A percentile compares a stretch with the other conserved stretches of the same genome.
phyloP scores from a whole-genome alignment of 2,329 filamentous ascomycete species.

The Aureobasidium sp. region DNA sequence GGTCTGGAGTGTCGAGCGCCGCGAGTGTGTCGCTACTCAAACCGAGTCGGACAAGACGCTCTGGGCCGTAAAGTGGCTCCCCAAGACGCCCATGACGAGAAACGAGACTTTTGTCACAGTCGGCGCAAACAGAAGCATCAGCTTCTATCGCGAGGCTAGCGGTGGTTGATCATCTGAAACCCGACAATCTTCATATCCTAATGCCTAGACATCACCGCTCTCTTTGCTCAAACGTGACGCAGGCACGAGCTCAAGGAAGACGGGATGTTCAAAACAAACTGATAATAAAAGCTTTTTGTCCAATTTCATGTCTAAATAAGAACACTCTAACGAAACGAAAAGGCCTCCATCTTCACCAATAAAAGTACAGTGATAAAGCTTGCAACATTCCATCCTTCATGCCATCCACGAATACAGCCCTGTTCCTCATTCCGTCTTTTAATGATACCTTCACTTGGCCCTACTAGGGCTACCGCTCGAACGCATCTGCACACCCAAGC shows the following conservation, averaged over 20 bases:
- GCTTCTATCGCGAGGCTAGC: slow-evolving; percentile 79
- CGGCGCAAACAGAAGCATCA: slow-evolving; percentile 66
- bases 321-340: slow-evolving; percentile 10
- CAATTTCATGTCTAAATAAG: slow-evolving; percentile 10
- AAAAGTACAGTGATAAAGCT: slow-evolving; percentile 10
- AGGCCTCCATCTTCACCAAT: not conserved
- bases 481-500: slow-evolving; percentile 10
- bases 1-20: slow-evolving; percentile 84
- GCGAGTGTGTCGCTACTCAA: slow-evolving; percentile 83
- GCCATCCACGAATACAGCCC: not conserved
- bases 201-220: not conserved
- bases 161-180: slow-evolving; percentile 41
- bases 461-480: slow-evolving; percentile 11
- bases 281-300: slow-evolving; percentile 4
- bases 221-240: not conserved
- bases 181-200: not conserved
- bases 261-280: not conserved
- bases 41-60: slow-evolving; percentile 79
- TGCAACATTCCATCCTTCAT: not conserved
- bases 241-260: not conserved
- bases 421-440: not conserved
- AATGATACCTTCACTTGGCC: not conserved
- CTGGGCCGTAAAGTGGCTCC: slow-evolving; percentile 79
- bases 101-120: slow-evolving; percentile 69
- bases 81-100: slow-evolving; percentile 49